Evolutionary conservation across 1,284 basidiomycete species (phyloP).

Genomic region (Ceratorhiza oryzae-sativae): DNA sequence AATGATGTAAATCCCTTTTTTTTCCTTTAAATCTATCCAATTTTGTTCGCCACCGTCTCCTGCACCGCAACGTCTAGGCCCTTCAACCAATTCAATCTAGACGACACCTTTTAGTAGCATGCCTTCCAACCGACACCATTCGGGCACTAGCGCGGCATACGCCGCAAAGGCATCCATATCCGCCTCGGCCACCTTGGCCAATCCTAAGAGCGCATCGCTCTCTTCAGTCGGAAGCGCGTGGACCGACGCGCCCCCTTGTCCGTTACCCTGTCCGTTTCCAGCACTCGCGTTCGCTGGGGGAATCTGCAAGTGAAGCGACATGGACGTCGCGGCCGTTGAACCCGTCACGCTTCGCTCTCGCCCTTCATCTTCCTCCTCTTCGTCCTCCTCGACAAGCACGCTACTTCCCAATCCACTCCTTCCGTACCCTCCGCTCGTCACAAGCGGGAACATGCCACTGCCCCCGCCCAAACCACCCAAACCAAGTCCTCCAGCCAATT

Average conservation of each 20-base stretch:
- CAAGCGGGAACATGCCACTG: constrained; percentile 3
- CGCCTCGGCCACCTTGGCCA: constrained; percentile 80
- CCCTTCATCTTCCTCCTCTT: constrained; percentile 64
- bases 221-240: constrained; percentile 72
- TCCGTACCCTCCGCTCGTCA: constrained; percentile 11
- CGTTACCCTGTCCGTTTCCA: constrained; percentile 10
- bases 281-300: not conserved
- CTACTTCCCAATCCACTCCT: constrained; percentile 65
- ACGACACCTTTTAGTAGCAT: constrained; percentile 72
- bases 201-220: constrained; percentile 71
- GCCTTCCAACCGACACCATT: constrained; percentile 75
- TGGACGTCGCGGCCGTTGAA: constrained; percentile 58
- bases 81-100: too few relatives aligned
- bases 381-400: constrained; percentile 74
- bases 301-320: constrained; percentile 14
- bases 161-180: constrained; percentile 82
- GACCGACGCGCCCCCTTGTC: constrained; percentile 62
- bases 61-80: not conserved
- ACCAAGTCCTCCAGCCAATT: constrained; percentile 9
- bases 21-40: not conserved
- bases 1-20: not conserved
- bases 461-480: not conserved
- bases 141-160: constrained; percentile 82
- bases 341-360: constrained; percentile 53
- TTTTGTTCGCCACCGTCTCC: not conserved